Percentiles rank a stretch among this genome's conserved stretches.
phyloP scores from a whole-genome alignment of 169 alveolate species.

The Eimeria falciformis region DNA sequence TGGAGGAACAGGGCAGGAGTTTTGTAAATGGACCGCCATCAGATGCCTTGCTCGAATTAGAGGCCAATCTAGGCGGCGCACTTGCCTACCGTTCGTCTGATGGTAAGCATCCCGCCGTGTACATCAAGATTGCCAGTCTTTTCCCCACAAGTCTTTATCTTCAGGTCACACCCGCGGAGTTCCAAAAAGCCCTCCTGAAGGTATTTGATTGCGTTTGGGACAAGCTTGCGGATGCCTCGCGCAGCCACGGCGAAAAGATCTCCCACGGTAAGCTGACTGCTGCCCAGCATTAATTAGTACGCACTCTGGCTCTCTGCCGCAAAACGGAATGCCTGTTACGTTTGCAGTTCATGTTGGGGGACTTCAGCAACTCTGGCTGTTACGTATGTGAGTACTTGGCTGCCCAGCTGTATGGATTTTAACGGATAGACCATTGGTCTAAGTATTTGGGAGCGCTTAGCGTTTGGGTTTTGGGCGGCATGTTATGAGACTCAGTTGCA shows the following conservation, averaged over 20 bases:
- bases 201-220: constrained; percentile 36
- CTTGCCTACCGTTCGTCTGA: constrained; percentile 66
- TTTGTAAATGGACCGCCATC: constrained; percentile 1
- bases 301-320: no score
- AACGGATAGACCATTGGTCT: no score
- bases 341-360: no score
- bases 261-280: constrained; percentile 47
- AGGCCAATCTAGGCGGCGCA: constrained; percentile 41
- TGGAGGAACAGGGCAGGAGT: constrained; percentile 41
- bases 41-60: constrained; percentile 42
- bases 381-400: no score
- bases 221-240: constrained; percentile 19
- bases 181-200: constrained; percentile 19
- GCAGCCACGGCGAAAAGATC: constrained; percentile 44
- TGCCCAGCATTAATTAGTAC: no score
- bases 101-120: constrained; percentile 67
- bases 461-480: no score
- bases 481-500: constrained; percentile 38
- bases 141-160: constrained; percentile 53
- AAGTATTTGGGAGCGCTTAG: no score
- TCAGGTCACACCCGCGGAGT: constrained; percentile 48
- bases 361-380: no score
- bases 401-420: no score
- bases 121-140: constrained; percentile 51
- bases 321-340: no score